Base-by-base conservation (phyloP, 169 alveolate genomes). In the Cryptosporidium andersoni region DNA sequence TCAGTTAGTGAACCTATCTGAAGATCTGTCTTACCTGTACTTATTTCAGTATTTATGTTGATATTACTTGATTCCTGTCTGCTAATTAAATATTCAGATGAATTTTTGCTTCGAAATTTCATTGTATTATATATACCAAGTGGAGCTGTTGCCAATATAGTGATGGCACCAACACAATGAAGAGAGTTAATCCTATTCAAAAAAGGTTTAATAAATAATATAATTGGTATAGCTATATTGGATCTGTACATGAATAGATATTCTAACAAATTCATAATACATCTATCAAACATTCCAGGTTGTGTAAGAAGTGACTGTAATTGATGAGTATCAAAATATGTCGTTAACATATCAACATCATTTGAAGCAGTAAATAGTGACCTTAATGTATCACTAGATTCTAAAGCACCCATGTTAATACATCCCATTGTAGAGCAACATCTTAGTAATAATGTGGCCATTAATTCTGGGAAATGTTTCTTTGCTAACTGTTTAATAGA, bases 331-430 rank as follows among this genome's bases (percentile, higher is more conserved):
- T 74, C 85, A 45, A 74, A 74, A 42, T 25, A 74, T 5, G 85
- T 74, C 8, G 60, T 43, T 11, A 74, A 39, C 4, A 68, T 45
- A 39, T 74, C 85, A 4, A 62, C 16, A 74, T 74, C 85, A 47
- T 43, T 25, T 16, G 60, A 74, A 4, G 85, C 85, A 37, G 60
- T 34, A 25, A 74, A 74, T 9, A 74, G 56, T 7, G 85, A 74
- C 48, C 85, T 74, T 47, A 74, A 25, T 25, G 85, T 51, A 58
- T 53, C 60, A 43, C 85, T 56, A 51, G 74, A 58, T 55, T 74
- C 85, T 62, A 74, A 16, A 12, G 85, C 85, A 12, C 85, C 85
- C 85, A 74, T 74, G 60, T 74, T 74, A 12, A 74, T 74, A 58
- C 60, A 74, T 12, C 85, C 85, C 85, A 74, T 25, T 43, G 85